Evolutionary conservation across 169 alveolate species (phyloP).

Genomic region (Amoebophrya sp.): DNA sequence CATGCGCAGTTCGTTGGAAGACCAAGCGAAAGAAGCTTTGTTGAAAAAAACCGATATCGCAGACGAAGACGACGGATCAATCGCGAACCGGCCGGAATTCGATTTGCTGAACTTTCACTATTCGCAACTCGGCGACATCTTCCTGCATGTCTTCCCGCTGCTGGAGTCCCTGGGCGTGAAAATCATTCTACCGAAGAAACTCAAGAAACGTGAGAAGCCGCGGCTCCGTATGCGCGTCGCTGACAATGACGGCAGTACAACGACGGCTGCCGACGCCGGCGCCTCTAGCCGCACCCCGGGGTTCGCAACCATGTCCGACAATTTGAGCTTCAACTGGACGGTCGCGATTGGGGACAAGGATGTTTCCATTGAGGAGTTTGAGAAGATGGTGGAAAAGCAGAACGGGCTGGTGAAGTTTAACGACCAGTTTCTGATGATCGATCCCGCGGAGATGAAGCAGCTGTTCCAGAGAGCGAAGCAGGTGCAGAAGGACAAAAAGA

Average conservation of each 20-base stretch:
- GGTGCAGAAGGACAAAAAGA: background rate
- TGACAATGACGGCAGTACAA: background rate
- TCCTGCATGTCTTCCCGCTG: background rate
- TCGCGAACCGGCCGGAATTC: background rate
- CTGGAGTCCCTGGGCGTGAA: slow-evolving; percentile 16
- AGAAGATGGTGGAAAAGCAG: background rate
- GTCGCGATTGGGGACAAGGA: background rate
- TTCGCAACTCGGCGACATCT: background rate
- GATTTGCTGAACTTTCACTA: background rate
- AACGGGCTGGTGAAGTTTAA: background rate
- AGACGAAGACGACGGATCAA: background rate
- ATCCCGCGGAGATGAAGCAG: background rate
- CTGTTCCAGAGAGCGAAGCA: background rate
- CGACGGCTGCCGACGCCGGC: background rate
- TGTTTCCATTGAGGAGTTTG: background rate
- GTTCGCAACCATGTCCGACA: background rate
- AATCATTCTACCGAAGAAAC: background rate
- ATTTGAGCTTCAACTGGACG: background rate
- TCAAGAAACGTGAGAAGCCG: background rate
- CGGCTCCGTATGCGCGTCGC: background rate
- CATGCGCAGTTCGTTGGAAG: background rate
- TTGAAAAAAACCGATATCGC: background rate
- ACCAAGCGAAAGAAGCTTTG: background rate
- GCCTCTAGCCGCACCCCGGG: too few species aligned
- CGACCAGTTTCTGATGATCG: background rate